A percentile compares a stretch with the other conserved stretches of the same genome.
phyloP scores from a whole-genome alignment of 768 basidiomycete genomes.

The Suillus hirtellus region DNA sequence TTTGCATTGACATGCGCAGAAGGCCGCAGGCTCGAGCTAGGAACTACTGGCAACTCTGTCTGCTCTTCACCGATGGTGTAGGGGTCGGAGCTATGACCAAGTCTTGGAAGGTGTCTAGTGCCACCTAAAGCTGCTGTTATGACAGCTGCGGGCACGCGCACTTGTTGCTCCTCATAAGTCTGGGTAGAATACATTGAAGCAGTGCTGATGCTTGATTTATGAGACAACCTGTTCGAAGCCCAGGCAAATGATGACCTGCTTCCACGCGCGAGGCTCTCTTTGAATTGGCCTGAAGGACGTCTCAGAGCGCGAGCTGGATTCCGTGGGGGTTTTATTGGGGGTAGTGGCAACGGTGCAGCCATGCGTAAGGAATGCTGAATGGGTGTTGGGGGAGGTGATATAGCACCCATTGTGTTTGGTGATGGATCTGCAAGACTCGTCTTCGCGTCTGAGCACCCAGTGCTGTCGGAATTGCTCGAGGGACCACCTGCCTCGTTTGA shows the following conservation, averaged over 20 bases:
- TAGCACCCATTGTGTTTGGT: not conserved
- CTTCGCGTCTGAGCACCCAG: not conserved
- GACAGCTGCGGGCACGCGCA: constrained; percentile 33
- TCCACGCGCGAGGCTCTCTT: not conserved
- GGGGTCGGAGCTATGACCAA: constrained; percentile 18
- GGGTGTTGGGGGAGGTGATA: not conserved
- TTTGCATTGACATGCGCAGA: not conserved
- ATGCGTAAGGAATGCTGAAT: not conserved
- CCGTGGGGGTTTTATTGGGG: not conserved
- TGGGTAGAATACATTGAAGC: constrained; percentile 38
- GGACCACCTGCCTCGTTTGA: not conserved
- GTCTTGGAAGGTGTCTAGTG: constrained; percentile 18
- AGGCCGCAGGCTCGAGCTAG: not conserved
- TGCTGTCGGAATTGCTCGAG: not conserved
- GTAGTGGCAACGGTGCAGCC: not conserved
- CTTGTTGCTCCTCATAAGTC: constrained; percentile 38
- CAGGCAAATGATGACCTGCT: not conserved
- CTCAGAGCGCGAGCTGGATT: constrained; percentile 3
- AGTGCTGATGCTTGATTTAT: constrained; percentile 34
- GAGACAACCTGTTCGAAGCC: constrained; percentile 8
- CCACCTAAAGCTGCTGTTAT: constrained; percentile 40
- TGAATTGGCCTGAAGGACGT: not conserved
- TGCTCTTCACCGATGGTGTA: constrained; percentile 16
- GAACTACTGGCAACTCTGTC: not conserved
- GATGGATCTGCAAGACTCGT: not conserved